Evolutionary conservation across 129 eudicot species (phyloP), one percentile per base, ranked within the genome.

Genomic region (Saussurea involucrata): DNA sequence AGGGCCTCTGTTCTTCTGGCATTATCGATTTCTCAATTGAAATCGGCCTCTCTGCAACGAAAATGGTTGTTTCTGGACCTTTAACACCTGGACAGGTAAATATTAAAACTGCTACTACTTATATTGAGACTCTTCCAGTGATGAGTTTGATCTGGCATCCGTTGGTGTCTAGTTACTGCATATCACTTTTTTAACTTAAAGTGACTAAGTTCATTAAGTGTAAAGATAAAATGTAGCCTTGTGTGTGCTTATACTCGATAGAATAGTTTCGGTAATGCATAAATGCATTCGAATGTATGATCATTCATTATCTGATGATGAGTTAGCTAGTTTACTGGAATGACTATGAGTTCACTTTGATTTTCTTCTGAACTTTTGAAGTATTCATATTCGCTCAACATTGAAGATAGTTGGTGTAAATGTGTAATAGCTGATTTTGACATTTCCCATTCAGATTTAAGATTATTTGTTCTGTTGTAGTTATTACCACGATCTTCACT

Each of bases 81-180:
- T 81, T 89, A 71, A 91, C 92, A 49, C 79, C 97, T 68, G 97
- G 97, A 2, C 97, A 83, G 97, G 97, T 91, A 73, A 29, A 63
- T n/a, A 7, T 66, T 1, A 3, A 18, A 76, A 28, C 24, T 76
- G 73, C 1, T 44, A 18, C 25, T 65, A 22, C 33, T 64, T 42
- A 4, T 63, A 17, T 74, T 36, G 32, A 37, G 21, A 63, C 24
- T 36, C 40, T 68, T 44, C 8, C 25, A 33, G 34, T 55, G 67
- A 58, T 63, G 5, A 32, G 21, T 21, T 9, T 61, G 24, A 68
- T 77, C 68, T 33, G 32, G 76, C 31, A 40, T 40, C 17, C 4
- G 49, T 40, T 4, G 69, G 33, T 74, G 69, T 22, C 63, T 75
- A 34, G 61, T 63, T 75, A 69, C 60, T 21, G 28, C 18, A 63